Evolutionary conservation across 2,329 filamentous ascomycete species (phyloP).

Genomic region (Botryosphaeria dothidea): DNA sequence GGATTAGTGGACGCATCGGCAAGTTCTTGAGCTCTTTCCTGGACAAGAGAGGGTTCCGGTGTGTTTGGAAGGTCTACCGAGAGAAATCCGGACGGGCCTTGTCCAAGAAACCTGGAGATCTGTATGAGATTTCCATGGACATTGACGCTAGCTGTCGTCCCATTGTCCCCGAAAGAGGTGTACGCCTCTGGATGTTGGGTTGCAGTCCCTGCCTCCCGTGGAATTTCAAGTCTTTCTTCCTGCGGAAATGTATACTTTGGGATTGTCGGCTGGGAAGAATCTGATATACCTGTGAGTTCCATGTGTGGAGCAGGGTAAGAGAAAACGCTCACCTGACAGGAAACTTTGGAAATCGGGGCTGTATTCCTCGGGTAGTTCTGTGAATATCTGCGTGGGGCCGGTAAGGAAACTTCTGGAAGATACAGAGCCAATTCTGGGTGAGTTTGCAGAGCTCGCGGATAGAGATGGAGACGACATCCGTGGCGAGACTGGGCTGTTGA

Average conservation of each 20-base stretch:
- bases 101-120: background rate
- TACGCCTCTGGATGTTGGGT: background rate
- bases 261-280: background rate
- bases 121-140: conserved; percentile 7
- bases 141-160: conserved; percentile 9
- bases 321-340: background rate
- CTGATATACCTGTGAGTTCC: background rate
- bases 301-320: background rate
- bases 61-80: background rate
- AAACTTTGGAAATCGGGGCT: background rate
- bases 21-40: background rate
- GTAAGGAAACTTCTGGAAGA: background rate
- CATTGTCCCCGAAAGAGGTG: background rate
- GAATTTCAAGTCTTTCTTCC: background rate
- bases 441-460: background rate
- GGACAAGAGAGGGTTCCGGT: background rate
- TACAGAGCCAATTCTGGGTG: background rate
- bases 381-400: background rate
- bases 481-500: background rate
- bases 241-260: background rate
- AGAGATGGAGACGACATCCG: background rate
- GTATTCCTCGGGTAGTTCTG: background rate
- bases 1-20: background rate
- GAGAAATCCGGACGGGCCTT: background rate
- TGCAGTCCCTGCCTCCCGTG: background rate